phyloP scores from a whole-genome alignment of 148 eudicot genomes.

The Amaranthus cruentus region DNA sequence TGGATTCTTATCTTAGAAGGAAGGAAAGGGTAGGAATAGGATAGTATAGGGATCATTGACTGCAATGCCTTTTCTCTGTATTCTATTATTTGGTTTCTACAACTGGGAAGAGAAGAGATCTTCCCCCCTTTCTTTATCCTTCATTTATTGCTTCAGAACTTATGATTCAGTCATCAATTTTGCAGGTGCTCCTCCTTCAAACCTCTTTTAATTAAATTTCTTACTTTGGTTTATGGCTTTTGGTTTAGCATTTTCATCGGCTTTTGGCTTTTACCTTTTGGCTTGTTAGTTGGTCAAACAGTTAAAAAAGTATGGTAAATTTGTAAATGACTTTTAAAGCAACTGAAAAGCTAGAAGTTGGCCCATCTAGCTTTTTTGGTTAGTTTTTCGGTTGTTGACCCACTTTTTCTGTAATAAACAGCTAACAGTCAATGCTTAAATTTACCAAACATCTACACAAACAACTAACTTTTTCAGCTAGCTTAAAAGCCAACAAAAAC shows the following conservation, averaged over 20 bases:
- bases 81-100: constrained; percentile 2
- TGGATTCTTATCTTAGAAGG: constrained; percentile 6
- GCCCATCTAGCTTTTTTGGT: too few relatives aligned
- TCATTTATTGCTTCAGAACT: constrained; percentile 7
- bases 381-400: too few relatives aligned
- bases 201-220: not conserved
- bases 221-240: not conserved
- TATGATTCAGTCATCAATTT: constrained; percentile 5
- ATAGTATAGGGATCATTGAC: constrained; percentile 12
- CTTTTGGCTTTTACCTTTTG: too few relatives aligned
- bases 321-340: too few relatives aligned
- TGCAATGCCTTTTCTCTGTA: constrained; percentile 16
- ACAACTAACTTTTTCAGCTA: too few relatives aligned
- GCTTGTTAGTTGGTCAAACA: too few relatives aligned
- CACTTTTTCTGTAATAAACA: too few relatives aligned
- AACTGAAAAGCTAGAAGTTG: too few relatives aligned
- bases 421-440: too few relatives aligned
- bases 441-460: too few relatives aligned
- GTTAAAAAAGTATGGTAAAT: too few relatives aligned
- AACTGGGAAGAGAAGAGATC: constrained; percentile 10
- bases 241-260: not conserved
- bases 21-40: constrained; percentile 4
- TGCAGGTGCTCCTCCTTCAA: not conserved
- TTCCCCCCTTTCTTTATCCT: constrained; percentile 3
- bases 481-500: too few relatives aligned